phyloP scores from a whole-genome alignment of 148 eudicot genomes.

The Chenopodium album region DNA sequence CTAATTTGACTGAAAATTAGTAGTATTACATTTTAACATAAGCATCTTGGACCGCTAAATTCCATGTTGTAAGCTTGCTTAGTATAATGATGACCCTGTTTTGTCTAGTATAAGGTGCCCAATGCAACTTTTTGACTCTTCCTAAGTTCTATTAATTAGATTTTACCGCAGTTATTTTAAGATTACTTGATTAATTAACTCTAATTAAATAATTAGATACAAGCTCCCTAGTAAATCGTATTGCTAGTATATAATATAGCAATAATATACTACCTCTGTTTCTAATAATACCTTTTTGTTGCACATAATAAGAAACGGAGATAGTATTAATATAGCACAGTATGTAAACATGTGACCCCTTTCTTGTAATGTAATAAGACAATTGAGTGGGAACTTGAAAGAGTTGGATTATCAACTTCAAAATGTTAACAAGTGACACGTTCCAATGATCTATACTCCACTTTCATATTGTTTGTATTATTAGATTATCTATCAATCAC shows the following conservation, averaged over 20 bases:
- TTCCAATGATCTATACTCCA: neutral
- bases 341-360: neutral
- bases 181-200: slow-evolving; percentile 4
- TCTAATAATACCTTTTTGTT: too few species aligned
- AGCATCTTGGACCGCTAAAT: slow-evolving; percentile 35
- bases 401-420: neutral
- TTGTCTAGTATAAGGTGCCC: slow-evolving; percentile 31
- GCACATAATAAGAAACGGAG: too few species aligned
- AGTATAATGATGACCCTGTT: slow-evolving; percentile 27
- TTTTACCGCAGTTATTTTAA: slow-evolving; percentile 7
- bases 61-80: slow-evolving; percentile 20
- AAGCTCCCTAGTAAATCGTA: neutral
- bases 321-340: too few species aligned
- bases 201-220: neutral
- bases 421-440: neutral
- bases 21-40: slow-evolving; percentile 1
- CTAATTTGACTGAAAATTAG: slow-evolving; percentile 12
- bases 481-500: too few species aligned
- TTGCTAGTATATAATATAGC: too few species aligned
- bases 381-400: slow-evolving; percentile 1
- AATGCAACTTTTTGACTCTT: slow-evolving; percentile 25
- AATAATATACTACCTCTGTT: too few species aligned
- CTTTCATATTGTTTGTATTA: neutral
- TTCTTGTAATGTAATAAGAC: neutral
- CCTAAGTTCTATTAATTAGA: neutral